Base-by-base conservation (phyloP, 495 filamentous ascomycete species). In the Parathielavia hyrcaniae region DNA sequence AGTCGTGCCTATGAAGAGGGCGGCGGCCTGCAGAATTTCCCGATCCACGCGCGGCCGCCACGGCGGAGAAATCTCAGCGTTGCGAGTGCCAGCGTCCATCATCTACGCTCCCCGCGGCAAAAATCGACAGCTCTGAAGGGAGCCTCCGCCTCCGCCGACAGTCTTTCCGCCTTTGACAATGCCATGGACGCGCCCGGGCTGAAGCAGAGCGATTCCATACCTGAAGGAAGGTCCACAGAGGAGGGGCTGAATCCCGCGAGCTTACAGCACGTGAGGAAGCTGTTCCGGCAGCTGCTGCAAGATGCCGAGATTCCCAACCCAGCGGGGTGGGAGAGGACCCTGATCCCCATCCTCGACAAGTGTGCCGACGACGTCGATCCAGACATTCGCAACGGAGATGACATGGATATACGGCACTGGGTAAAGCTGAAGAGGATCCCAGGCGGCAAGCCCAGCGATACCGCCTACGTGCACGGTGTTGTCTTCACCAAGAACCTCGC, bases 381-480 rank as follows among this genome's bases (percentile, higher is more conserved):
- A 5, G 85, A 97, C 70, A 86, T 96, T 22, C 85, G 91, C 50
- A 79, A 78, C 47, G 90, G 89, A 2, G 95, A 99, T 65, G 88
- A 92, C 64, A 96, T 97, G 73, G 92, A 99, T 69, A 96, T 99
- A 59, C 83, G 93, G n/a, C 92, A 97, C 65, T 99, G 96, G 65
- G 86, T 99, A 45, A 99, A 99, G 71, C 73, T 99, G 20, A 99
- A 99, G 66, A 95, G 95, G 67, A 91, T 97, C 7, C 86, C 91
- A 1, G 91, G 92, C 19, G 93, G 91, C 30, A 82, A 80, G 51
- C 93, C 93, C 41, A 83, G 87, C 17, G 95, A 99, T 71, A 97
- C 93, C 4, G 83, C 84, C 11, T 97, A 97, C 69, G 86, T 99
- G 30, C 95, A 93, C 34, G 95, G 95, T 0, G 84, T 99, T 13